These are phyloP conservation scores for Botrytis byssoidea DNA, from an alignment of 2,329 filamentous ascomycete genomes.

Conservation along the genomic window DNA sequence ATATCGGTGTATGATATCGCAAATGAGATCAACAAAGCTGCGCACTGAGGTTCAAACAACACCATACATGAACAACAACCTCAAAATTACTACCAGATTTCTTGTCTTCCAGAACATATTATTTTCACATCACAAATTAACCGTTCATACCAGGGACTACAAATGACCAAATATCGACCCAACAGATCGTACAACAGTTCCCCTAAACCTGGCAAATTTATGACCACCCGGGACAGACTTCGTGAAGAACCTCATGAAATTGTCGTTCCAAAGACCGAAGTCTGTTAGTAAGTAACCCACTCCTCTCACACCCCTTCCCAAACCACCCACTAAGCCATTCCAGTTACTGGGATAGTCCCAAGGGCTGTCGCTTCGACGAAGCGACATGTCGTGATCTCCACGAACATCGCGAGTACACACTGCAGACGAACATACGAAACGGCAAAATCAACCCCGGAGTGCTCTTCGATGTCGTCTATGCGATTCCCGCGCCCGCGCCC, in stretches of 20 bases:
- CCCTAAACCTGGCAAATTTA: background rate
- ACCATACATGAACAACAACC: background rate
- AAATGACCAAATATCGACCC: background rate
- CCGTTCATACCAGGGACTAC: background rate
- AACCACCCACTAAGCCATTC: background rate
- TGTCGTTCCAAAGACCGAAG: constrained; percentile 27
- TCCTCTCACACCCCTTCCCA: background rate
- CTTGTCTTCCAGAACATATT: too few relatives aligned
- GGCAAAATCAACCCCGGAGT: constrained; percentile 28
- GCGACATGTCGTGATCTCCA: constrained; percentile 35
- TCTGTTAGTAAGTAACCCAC: constrained; percentile 28
- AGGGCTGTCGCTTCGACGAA: constrained; percentile 32
- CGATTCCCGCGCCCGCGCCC: background rate
- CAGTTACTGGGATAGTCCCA: constrained; percentile 27
- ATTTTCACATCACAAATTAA: background rate
- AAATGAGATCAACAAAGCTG: background rate
- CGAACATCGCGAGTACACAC: constrained; percentile 16
- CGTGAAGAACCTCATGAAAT: constrained; percentile 1
- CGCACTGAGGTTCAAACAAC: background rate
- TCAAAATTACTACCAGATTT: background rate
- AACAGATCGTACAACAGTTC: background rate
- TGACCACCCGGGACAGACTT: constrained; percentile 19
- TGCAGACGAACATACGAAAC: constrained; percentile 26
- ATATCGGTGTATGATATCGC: background rate
- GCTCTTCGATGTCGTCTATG: constrained; percentile 12